Percentiles rank a stretch among this genome's conserved stretches.
Evolutionary conservation across 306 rosid species (phyloP).

Genomic region (Malus orientalis): DNA sequence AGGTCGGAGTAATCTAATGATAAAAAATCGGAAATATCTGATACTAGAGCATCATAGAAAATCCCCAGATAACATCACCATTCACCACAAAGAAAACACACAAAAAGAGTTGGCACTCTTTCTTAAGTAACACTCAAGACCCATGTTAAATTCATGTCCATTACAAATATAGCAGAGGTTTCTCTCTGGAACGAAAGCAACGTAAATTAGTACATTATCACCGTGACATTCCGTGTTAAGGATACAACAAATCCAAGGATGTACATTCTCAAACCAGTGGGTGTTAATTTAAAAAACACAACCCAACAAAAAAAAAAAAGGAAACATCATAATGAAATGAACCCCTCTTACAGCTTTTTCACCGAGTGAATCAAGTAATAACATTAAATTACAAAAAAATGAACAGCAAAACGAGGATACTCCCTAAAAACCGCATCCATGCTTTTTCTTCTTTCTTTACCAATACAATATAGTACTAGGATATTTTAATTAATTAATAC

Average conservation of each 20-base stretch:
- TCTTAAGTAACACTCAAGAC: not conserved
- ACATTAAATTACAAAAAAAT: not conserved
- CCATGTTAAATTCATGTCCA: constrained; percentile 5
- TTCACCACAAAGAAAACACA: not conserved
- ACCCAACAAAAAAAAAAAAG: not conserved
- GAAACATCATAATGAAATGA: constrained; percentile 15
- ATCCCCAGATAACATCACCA: not conserved
- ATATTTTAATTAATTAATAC: not conserved
- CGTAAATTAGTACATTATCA: not conserved
- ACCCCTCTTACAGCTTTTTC: constrained; percentile 22
- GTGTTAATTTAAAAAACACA: constrained; percentile 7
- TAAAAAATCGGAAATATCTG: too few relatives aligned
- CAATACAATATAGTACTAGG: not conserved
- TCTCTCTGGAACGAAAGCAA: not conserved
- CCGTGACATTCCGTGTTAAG: not conserved
- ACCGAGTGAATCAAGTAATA: constrained; percentile 19
- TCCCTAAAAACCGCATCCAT: constrained; percentile 65
- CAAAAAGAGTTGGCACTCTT: constrained; percentile 9
- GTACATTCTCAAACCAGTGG: constrained; percentile 19
- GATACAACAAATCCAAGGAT: not conserved
- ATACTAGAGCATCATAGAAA: too few relatives aligned
- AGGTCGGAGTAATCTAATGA: too few relatives aligned
- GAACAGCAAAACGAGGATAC: constrained; percentile 39
- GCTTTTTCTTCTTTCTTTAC: constrained; percentile 20
- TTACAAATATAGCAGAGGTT: constrained; percentile 14